Evolutionary conservation across 345 rosid genomes (phyloP), one percentile per base, ranked within the genome.

Genomic region (Cardamine resedifolia): DNA sequence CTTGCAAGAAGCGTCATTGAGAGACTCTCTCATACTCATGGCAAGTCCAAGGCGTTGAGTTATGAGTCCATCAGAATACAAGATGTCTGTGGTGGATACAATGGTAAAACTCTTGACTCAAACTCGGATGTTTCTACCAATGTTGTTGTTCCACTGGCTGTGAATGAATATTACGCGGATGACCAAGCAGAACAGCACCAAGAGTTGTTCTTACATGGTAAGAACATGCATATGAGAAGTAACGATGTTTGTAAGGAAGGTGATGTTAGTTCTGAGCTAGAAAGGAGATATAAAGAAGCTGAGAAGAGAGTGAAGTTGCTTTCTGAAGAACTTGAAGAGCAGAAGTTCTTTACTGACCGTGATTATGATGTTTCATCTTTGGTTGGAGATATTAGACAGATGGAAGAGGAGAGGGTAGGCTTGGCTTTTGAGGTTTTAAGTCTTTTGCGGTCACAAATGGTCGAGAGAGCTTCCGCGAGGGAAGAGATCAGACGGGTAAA

Each of bases 1-100:
- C 86, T 90, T 63, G 99, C 99, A 31, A 95, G 85, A 81, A 87
- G 80, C 66, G 99, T 95, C 31, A 73, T 95, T 59, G 92, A 88
- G 77, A 88, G 90, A 76, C 94, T 91, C 67, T 82, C 94, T 24
- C 88, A 84, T 68, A 74, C 83, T 55, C 84, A 75, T 44, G 80
- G 78, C 66, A 87, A 79, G 73, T 71, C 88, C 26, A 81, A 81
- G 78, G 72, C 80, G 18, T 80, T 75, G 10, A 77, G 71, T 66
- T 75, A 74, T 75, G 63, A 71, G 47, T 89, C 97, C 0, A 87
- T 87, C 61, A 87, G 94, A 26, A 58, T 83, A 48, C 89, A 88
- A 79, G 97, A 88, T 77, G 71, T 90, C 31, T 87, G 84, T 69
- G 75, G 80, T 73, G 85, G 86, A 39, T 76, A 83, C 39, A 41